Evolutionary conservation across 441 rosid species (phyloP).

Genomic region (Populus hybrid): DNA sequence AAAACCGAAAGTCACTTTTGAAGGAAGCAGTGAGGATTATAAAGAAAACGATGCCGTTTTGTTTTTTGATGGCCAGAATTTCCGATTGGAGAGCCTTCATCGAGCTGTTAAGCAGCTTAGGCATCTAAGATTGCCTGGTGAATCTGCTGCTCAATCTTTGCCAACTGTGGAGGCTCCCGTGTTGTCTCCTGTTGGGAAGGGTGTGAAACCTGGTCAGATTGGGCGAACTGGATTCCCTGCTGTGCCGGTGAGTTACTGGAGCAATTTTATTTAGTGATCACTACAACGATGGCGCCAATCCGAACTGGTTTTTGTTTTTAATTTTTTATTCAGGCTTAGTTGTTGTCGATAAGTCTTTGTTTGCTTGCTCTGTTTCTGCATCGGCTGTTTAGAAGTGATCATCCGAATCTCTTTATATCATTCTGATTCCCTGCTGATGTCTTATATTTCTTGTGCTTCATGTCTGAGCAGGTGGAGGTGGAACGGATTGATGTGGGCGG

Average conservation of each 20-base stretch:
- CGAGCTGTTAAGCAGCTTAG: conserved; percentile 76
- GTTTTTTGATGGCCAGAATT: conserved; percentile 68
- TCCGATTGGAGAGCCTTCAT: conserved; percentile 73
- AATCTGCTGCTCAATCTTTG: conserved; percentile 46
- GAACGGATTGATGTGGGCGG: conserved; percentile 72
- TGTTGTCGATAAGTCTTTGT: neutral
- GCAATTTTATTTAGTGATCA: neutral
- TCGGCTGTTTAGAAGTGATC: neutral
- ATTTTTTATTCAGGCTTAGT: neutral
- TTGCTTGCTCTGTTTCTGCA: neutral
- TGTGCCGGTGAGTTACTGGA: conserved; percentile 43
- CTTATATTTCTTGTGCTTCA: neutral
- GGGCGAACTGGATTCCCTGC: conserved; percentile 40
- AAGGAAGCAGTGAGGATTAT: conserved; percentile 82
- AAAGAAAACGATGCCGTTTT: conserved; percentile 75
- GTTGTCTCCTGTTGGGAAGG: conserved; percentile 51
- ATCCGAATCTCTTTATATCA: neutral
- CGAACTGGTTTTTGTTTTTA: neutral
- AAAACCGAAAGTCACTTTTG: conserved; percentile 68
- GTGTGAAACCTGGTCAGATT: conserved; percentile 36
- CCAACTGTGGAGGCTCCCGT: conserved; percentile 35
- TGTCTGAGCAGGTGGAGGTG: conserved; percentile 58
- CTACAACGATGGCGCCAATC: no score
- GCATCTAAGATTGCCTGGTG: conserved; percentile 59
- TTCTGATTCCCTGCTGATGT: conserved; percentile 1